Conservation (phyloP, 768 basidiomycete species). For the Leccinum rimulosum region DNA sequence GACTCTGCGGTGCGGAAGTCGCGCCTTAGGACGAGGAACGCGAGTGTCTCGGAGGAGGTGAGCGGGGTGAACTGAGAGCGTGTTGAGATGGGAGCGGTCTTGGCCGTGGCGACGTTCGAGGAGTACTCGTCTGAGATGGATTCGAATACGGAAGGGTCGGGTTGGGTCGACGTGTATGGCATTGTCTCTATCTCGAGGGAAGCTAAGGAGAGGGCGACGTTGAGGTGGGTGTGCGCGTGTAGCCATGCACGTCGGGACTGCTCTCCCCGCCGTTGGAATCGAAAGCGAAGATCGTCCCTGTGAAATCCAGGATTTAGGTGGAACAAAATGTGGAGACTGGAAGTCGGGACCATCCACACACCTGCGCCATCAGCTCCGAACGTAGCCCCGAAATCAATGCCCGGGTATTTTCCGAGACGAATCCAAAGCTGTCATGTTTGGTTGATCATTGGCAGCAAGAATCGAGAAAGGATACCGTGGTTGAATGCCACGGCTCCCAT, state of each 20-base stretch:
- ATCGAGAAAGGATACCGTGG: constrained; percentile 34
- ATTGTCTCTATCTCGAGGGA: no score
- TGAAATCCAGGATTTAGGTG: neutral
- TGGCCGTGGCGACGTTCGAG: no score
- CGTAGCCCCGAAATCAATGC: constrained; percentile 56
- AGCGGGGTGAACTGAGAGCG: no score
- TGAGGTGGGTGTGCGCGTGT: no score
- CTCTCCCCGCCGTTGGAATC: constrained; percentile 61
- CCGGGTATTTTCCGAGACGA: constrained; percentile 64
- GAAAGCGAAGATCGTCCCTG: no score
- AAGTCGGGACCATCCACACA: constrained; percentile 23
- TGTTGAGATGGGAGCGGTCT: no score
- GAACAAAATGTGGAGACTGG: neutral
- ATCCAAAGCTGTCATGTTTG: constrained; percentile 61
- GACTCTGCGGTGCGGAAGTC: constrained; percentile 22
- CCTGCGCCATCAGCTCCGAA: constrained; percentile 78
- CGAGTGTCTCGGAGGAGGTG: no score
- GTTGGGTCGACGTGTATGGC: no score
- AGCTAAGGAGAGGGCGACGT: no score
- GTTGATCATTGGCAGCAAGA: neutral
- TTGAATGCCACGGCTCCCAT: constrained; percentile 74
- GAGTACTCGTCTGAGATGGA: no score
- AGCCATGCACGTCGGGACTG: constrained; percentile 47
- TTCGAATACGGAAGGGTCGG: no score
- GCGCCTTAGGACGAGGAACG: constrained; percentile 10